Evolutionary conservation across 2,329 filamentous ascomycete genomes (phyloP).

Genomic region (Phyllosticta citriasiana): DNA sequence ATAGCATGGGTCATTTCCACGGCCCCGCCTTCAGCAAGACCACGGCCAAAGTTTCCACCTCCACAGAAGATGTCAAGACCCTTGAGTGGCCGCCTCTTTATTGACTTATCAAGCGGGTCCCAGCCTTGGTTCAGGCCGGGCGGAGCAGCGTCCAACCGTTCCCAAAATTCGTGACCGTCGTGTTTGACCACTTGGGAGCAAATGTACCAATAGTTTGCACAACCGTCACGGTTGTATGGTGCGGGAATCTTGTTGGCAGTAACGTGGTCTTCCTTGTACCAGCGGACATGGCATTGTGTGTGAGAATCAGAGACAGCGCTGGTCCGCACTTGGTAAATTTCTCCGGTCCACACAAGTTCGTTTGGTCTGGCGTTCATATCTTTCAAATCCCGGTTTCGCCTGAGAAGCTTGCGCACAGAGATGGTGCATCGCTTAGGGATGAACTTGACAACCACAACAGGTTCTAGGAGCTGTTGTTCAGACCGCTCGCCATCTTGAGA

Average conservation of each 20-base stretch:
- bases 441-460: constrained; percentile 47
- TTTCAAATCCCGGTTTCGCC: constrained; percentile 33
- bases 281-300: constrained; percentile 48
- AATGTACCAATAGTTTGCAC: constrained; percentile 57
- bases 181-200: not conserved
- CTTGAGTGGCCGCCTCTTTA: constrained; percentile 17
- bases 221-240: constrained; percentile 57
- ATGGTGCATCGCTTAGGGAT: constrained; percentile 21
- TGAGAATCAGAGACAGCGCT: constrained; percentile 28
- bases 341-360: constrained; percentile 48
- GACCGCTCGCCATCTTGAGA: not conserved
- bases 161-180: not conserved
- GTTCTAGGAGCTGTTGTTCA: constrained; percentile 38
- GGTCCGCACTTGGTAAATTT: constrained; percentile 29
- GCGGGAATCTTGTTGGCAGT: constrained; percentile 35
- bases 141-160: constrained; percentile 4
- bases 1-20: constrained; percentile 58
- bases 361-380: constrained; percentile 41
- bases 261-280: constrained; percentile 35
- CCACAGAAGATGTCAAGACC: constrained; percentile 70
- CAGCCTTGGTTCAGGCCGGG: constrained; percentile 44
- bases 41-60: constrained; percentile 66
- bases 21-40: constrained; percentile 60
- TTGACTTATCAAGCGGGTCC: constrained; percentile 29
- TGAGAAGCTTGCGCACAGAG: constrained; percentile 43